Conservation (phyloP, 2,329 filamentous ascomycete species). For the Amauroascus niger region DNA sequence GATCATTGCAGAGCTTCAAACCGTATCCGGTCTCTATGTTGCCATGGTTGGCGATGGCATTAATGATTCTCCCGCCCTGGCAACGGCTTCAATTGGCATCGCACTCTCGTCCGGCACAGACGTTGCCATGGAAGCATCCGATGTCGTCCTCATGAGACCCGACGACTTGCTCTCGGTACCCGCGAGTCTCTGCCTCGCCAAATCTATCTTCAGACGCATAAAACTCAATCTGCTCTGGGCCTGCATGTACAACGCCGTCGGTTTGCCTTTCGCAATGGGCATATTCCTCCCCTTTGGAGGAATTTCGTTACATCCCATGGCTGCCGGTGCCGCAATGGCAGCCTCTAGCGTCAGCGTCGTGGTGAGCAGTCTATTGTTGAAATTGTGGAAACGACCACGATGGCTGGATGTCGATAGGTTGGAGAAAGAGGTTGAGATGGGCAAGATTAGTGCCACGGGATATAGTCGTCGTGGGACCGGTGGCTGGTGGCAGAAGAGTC, state of each 20-base stretch:
- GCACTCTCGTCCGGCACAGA: conserved; percentile 88
- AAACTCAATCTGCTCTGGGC: conserved; percentile 90
- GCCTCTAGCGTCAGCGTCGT: conserved; percentile 85
- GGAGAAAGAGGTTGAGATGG: conserved; percentile 45
- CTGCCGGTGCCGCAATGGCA: conserved; percentile 90
- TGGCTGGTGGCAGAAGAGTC: conserved; percentile 28
- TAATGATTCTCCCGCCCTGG: conserved; percentile 93
- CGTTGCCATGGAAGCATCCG: conserved; percentile 94
- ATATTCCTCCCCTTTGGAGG: conserved; percentile 83
- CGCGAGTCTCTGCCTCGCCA: conserved; percentile 68
- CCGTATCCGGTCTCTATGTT: conserved; percentile 62
- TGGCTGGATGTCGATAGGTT: conserved; percentile 73
- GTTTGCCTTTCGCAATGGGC: conserved; percentile 93
- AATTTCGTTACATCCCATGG: conserved; percentile 77
- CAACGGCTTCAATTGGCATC: conserved; percentile 85
- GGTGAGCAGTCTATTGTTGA: conserved; percentile 68
- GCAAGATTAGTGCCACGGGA: conserved; percentile 18
- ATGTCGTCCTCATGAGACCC: conserved; percentile 89
- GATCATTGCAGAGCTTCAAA: conserved; percentile 70
- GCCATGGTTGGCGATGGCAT: conserved; percentile 98
- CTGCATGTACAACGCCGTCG: conserved; percentile 83
- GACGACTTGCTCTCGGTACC: conserved; percentile 91
- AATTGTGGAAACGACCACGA: conserved; percentile 70
- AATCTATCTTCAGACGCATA: conserved; percentile 81
- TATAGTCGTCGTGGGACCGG: conserved; percentile 17